phyloP scores from a whole-genome alignment of 345 rosid species.

The Rubroshorea leprosula region DNA sequence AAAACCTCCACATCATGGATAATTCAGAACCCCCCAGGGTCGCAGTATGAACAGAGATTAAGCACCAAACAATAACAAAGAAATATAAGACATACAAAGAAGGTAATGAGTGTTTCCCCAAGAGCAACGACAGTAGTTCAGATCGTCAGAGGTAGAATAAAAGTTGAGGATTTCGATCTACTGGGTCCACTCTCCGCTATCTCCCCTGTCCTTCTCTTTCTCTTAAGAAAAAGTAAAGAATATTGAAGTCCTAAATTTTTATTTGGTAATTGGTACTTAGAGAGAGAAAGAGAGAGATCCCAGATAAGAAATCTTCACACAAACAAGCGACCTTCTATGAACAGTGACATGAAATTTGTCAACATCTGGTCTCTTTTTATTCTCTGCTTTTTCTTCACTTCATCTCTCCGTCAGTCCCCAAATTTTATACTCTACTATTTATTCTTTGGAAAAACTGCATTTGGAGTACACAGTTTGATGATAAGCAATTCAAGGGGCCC shows the following conservation, averaged over 20 bases:
- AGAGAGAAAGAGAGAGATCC: constrained; percentile 52
- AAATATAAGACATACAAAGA: constrained; percentile 11
- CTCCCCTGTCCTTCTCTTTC: constrained; percentile 27
- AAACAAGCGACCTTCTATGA: constrained; percentile 81
- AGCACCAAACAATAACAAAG: constrained; percentile 22
- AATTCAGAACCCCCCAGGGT: constrained; percentile 26
- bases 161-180: constrained; percentile 58
- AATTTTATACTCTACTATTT: no score
- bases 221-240: constrained; percentile 24
- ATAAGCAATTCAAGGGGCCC: no score
- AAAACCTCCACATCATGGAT: constrained; percentile 32
- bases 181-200: constrained; percentile 66
- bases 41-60: constrained; percentile 19
- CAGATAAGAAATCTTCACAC: constrained; percentile 71
- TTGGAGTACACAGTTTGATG: no score
- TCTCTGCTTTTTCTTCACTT: constrained; percentile 61
- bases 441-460: no score
- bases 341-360: constrained; percentile 97
- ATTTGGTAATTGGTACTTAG: constrained; percentile 15
- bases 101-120: no score
- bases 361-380: constrained; percentile 93
- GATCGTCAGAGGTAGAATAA: constrained; percentile 46
- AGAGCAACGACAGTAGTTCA: no score
- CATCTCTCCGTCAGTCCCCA: no score
- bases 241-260: constrained; percentile 23